Percentiles rank a stretch among this genome's conserved stretches.
These are phyloP conservation scores for Curvularia eragrostidis DNA, from an alignment of 2,329 filamentous ascomycete species.

Conservation along the genomic window DNA sequence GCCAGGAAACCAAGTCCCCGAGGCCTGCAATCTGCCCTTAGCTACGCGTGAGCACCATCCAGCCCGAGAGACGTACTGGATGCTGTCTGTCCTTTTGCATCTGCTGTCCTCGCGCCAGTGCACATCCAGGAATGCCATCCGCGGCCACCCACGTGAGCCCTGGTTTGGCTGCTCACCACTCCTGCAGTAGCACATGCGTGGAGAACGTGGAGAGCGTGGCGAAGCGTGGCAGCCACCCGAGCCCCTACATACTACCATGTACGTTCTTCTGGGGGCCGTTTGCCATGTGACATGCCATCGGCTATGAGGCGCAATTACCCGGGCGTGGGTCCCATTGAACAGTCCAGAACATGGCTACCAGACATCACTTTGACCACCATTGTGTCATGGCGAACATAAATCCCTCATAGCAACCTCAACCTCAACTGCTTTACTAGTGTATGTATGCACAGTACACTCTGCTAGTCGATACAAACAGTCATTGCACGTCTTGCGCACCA, in stretches of 20 bases:
- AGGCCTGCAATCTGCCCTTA: slow-evolving; percentile 7
- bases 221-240: slow-evolving; percentile 3
- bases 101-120: no score
- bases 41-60: not conserved
- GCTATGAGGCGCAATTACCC: not conserved
- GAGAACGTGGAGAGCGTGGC: slow-evolving; percentile 6
- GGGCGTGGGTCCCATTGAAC: not conserved
- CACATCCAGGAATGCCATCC: not conserved
- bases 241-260: not conserved
- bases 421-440: not conserved
- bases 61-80: not conserved
- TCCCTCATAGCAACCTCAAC: not conserved
- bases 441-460: not conserved
- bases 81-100: not conserved
- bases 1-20: slow-evolving; percentile 25
- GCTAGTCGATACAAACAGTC: not conserved
- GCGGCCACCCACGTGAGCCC: not conserved
- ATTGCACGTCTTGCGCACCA: not conserved
- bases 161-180: not conserved
- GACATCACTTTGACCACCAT: not conserved
- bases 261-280: not conserved
- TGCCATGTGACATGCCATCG: slow-evolving; percentile 1
- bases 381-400: not conserved
- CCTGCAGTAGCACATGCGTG: not conserved
- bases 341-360: not conserved